These are phyloP conservation scores for Stevia rebaudiana DNA, from an alignment of 140 eudicot genomes.

Conservation along the genomic window DNA sequence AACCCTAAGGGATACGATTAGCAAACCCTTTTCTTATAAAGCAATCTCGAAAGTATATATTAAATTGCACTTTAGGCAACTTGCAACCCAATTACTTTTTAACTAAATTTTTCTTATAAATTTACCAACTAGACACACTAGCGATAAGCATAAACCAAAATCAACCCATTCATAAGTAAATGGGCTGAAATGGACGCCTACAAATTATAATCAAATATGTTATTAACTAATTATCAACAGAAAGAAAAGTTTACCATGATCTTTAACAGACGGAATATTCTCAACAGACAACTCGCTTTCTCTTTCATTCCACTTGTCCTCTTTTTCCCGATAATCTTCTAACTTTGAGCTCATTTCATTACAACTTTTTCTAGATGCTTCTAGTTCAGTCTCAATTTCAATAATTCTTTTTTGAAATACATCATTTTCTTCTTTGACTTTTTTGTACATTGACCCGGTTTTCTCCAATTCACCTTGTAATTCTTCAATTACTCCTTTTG, in stretches of 20 bases:
- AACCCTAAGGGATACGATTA: not conserved
- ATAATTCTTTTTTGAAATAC: conserved; percentile 32
- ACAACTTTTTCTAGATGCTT: conserved; percentile 38
- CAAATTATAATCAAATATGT: conserved; percentile 13
- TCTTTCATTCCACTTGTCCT: conserved; percentile 38
- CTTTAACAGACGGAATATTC: conserved; percentile 32
- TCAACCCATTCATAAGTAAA: not conserved
- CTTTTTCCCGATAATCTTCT: conserved; percentile 42
- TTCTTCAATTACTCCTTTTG: conserved; percentile 24
- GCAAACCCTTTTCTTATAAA: not conserved
- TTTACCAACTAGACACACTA: not conserved
- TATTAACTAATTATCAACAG: not conserved
- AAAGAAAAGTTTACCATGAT: conserved; percentile 42
- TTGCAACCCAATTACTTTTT: not conserved
- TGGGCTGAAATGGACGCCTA: not conserved
- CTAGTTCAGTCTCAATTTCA: conserved; percentile 52
- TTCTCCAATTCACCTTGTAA: conserved; percentile 46
- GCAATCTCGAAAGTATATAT: not conserved
- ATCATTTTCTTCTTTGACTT: conserved; percentile 55
- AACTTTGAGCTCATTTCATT: conserved; percentile 39
- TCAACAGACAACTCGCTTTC: conserved; percentile 41
- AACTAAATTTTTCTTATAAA: not conserved
- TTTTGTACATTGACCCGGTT: conserved; percentile 31
- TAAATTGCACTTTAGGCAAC: not conserved
- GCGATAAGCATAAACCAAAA: not conserved